A percentile compares a stretch with the other conserved stretches of the same genome.
Evolutionary conservation across 768 basidiomycete species (phyloP).

Genomic region (Amanita phalloides): DNA sequence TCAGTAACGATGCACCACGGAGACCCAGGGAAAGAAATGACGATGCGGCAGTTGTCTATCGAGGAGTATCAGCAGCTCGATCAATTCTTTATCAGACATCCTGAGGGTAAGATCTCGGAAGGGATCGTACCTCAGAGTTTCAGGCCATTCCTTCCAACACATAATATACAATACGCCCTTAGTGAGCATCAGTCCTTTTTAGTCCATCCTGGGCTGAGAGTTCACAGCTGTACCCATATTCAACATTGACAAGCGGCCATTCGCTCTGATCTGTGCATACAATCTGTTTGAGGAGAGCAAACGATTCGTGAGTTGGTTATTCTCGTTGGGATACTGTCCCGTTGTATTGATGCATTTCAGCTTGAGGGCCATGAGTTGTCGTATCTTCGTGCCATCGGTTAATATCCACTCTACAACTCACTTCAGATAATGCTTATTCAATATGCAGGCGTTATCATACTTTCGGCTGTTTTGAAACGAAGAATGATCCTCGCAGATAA

Average conservation of each 20-base stretch:
- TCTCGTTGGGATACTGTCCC: background rate
- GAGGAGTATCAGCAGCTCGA: slow-evolving; percentile 71
- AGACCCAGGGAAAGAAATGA: slow-evolving; percentile 40
- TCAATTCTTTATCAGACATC: slow-evolving; percentile 67
- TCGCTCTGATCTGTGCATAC: slow-evolving; percentile 85
- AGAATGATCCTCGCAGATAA: slow-evolving; percentile 93
- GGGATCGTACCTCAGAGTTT: slow-evolving; percentile 79
- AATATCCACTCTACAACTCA: slow-evolving; percentile 1
- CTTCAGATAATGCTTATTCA: slow-evolving; percentile 2
- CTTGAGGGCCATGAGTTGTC: slow-evolving; percentile 86
- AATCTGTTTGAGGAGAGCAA: slow-evolving; percentile 74
- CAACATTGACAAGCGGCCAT: slow-evolving; percentile 87
- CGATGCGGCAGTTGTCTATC: slow-evolving; percentile 42
- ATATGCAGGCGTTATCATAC: slow-evolving; percentile 69
- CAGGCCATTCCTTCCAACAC: slow-evolving; percentile 68
- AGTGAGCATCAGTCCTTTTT: slow-evolving; percentile 35
- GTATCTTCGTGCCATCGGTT: slow-evolving; percentile 84
- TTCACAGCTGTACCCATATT: slow-evolving; percentile 77
- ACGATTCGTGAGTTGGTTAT: slow-evolving; percentile 51
- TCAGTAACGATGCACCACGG: slow-evolving; percentile 66
- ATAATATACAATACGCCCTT: slow-evolving; percentile 79
- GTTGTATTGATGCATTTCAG: slow-evolving; percentile 21
- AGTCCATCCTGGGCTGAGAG: background rate
- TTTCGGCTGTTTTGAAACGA: slow-evolving; percentile 86
- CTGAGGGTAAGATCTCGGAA: slow-evolving; percentile 83